Base-by-base conservation (phyloP, 805 yeast genomes). In the Jamesozyma spencerorum region DNA sequence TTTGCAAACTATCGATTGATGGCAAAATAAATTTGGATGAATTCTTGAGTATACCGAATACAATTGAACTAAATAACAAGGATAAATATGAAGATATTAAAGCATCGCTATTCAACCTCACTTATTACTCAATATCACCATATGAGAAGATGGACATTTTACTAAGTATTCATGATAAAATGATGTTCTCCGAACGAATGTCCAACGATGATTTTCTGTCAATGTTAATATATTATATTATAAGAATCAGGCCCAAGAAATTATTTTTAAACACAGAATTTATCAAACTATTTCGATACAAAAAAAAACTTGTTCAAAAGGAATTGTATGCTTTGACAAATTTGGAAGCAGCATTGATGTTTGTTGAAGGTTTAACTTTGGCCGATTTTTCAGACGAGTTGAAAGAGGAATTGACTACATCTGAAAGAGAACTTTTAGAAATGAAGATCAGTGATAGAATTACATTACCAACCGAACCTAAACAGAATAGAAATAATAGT, bases 141-240 rank as follows among this genome's bases (percentile, higher is more conserved):
- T 48, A 37, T 32, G 63, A 58, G 20, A 60, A 60, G 44, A 45
- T 48, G 18, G 43, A 48, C n/a, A 39, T 46, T 15, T 40, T 60
- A 27, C 35, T 59, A 24, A 41, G 49, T 15, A 37, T 60, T 11
- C 65, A 60, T 40, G 53, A 53, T 17, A 42, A 45, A 2, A 56
- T 58, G 60, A 41, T 41, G 5, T 41, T 47, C 12, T 46, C 51
- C 2, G 47, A 55, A 13, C 54, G 47, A 15, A 48, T 49, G 47
- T 58, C 62, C 3, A 57, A 58, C 34, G 65, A 60, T 39, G 63
- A 55, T 22, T 57, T 55, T 36, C 44, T 60, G 26, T 55, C 65
- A 5, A 39, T 54, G 30, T 36, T 60, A 35, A 58, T 60, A 13
- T 59, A 51, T 40, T 51, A 55, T 34, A 44, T 55, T 20, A 56